Evolutionary conservation across 306 rosid genomes (phyloP).

Genomic region (Inga laurina): DNA sequence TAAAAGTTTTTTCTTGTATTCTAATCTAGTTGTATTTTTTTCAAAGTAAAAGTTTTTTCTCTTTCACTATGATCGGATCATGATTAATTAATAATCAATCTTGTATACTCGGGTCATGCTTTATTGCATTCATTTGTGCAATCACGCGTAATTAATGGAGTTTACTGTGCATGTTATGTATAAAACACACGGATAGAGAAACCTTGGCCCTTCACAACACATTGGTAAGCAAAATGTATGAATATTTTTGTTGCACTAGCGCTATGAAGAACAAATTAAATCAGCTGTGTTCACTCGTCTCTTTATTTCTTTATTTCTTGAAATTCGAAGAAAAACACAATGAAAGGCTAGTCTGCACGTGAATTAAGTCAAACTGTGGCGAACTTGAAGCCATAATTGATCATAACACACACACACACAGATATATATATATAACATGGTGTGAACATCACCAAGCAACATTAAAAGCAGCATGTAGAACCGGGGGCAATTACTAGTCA

Average conservation of each 20-base stretch:
- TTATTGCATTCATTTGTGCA: not conserved
- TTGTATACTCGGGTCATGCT: not conserved
- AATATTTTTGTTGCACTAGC: not conserved
- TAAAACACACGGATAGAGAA: not conserved
- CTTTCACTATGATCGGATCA: not conserved
- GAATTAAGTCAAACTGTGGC: constrained; percentile 25
- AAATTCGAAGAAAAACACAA: not conserved
- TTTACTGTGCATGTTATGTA: not conserved
- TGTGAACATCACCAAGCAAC: no score
- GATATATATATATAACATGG: no score
- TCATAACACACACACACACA: no score
- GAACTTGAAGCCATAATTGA: constrained; percentile 21
- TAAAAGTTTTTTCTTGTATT: not conserved
- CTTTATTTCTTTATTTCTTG: not conserved
- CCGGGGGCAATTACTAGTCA: not conserved
- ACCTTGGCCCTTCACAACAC: not conserved
- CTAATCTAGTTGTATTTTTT: not conserved
- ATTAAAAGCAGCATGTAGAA: no score
- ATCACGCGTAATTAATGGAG: not conserved
- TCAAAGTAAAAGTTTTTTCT: not conserved
- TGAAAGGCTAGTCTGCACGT: constrained; percentile 22
- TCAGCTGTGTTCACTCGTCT: not conserved
- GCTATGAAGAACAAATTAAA: not conserved
- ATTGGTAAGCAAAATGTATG: not conserved
- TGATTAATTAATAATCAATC: not conserved